Evolutionary conservation across 345 rosid species (phyloP).

Genomic region (Salix suchowensis): DNA sequence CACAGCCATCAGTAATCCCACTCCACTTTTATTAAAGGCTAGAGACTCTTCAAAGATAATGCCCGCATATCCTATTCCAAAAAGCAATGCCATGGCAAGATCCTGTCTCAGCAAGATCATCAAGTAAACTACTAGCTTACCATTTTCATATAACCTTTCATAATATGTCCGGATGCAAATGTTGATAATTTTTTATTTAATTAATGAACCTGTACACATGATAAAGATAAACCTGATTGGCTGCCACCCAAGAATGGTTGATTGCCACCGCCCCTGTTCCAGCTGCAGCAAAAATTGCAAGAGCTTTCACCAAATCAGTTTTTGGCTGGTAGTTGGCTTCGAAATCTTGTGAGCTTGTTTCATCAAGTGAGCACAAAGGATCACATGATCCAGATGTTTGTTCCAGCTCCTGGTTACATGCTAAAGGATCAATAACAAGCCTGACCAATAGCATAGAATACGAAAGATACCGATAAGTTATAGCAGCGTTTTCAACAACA

Average conservation of each 20-base stretch:
- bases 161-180: background rate
- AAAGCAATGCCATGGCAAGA: slow-evolving; percentile 88
- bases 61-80: slow-evolving; percentile 80
- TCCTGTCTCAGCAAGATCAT: slow-evolving; percentile 54
- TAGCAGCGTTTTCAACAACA: background rate
- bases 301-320: slow-evolving; percentile 74
- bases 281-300: slow-evolving; percentile 73
- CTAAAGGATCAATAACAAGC: slow-evolving; percentile 13
- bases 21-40: slow-evolving; percentile 95
- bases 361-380: slow-evolving; percentile 86
- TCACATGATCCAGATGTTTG: slow-evolving; percentile 66
- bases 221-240: slow-evolving; percentile 61
- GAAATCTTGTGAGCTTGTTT: slow-evolving; percentile 65
- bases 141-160: background rate
- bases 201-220: background rate
- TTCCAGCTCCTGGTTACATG: slow-evolving; percentile 50
- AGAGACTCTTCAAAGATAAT: slow-evolving; percentile 90
- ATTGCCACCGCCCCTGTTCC: slow-evolving; percentile 78
- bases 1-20: slow-evolving; percentile 93
- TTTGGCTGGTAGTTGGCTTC: slow-evolving; percentile 71
- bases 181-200: background rate
- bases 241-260: slow-evolving; percentile 94
- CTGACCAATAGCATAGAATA: background rate
- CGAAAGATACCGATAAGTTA: background rate
- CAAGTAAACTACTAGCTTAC: slow-evolving; percentile 10